These are phyloP conservation scores for Beauveria rudraprayagi DNA, from an alignment of 2,329 filamentous ascomycete species.

Conservation along the genomic window DNA sequence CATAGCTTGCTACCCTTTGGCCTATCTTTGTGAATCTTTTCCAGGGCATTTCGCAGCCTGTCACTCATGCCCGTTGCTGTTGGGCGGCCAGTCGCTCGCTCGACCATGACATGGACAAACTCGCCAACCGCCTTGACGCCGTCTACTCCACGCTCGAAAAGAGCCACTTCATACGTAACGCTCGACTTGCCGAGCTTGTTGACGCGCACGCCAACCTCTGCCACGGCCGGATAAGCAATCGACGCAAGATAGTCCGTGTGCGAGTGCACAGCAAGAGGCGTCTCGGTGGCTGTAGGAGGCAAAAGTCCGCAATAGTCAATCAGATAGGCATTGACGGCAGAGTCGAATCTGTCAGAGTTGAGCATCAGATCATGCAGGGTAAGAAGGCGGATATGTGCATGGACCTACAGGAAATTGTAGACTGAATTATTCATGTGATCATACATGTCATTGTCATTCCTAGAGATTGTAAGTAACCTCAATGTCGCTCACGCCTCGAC, in stretches of 20 bases:
- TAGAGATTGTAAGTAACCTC: constrained; percentile 24
- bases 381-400: not conserved
- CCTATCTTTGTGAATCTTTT: constrained; percentile 35
- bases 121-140: constrained; percentile 76
- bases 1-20: constrained; percentile 14
- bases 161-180: constrained; percentile 80
- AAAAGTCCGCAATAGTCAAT: constrained; percentile 68
- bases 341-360: constrained; percentile 59
- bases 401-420: constrained; percentile 64
- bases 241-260: constrained; percentile 80
- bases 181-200: constrained; percentile 79
- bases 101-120: constrained; percentile 85
- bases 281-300: constrained; percentile 61
- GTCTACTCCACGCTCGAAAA: constrained; percentile 70
- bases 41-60: constrained; percentile 49
- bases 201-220: constrained; percentile 75
- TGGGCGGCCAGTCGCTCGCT: constrained; percentile 63
- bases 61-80: constrained; percentile 54
- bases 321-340: constrained; percentile 81
- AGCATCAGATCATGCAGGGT: not conserved
- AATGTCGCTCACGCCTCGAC: constrained; percentile 12
- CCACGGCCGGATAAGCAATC: constrained; percentile 70
- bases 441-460: constrained; percentile 94
- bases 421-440: constrained; percentile 87
- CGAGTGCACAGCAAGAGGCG: constrained; percentile 77